Evolutionary conservation across 2,329 filamentous ascomycete species (phyloP).

Genomic region (Aurifilum marmelostoma): DNA sequence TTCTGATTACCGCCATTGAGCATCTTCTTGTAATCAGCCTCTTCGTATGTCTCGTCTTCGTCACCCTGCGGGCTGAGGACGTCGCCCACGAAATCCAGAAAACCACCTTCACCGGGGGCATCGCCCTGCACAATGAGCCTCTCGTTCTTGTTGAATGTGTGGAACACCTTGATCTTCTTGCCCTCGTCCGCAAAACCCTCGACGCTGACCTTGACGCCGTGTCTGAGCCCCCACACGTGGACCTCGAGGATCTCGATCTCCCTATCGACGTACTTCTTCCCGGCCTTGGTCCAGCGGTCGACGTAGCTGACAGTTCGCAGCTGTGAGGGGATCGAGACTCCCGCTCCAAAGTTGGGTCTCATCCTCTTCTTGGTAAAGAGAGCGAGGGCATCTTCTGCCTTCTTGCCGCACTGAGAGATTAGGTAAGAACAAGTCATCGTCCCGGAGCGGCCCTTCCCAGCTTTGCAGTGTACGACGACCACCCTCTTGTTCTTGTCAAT

Average conservation of each 20-base stretch:
- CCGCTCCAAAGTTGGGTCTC: conserved; percentile 84
- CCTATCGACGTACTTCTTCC: conserved; percentile 80
- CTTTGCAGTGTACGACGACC: conserved; percentile 94
- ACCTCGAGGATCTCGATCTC: conserved; percentile 85
- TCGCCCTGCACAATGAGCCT: conserved; percentile 67
- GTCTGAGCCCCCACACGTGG: conserved; percentile 84
- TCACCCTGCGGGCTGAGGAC: conserved; percentile 34
- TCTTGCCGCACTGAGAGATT: conserved; percentile 78
- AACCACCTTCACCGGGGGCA: conserved; percentile 51
- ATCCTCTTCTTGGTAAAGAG: conserved; percentile 81
- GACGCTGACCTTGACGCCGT: conserved; percentile 85
- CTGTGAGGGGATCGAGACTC: conserved; percentile 92
- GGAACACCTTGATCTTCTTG: conserved; percentile 80
- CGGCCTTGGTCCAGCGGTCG: conserved; percentile 76
- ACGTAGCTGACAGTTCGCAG: conserved; percentile 87
- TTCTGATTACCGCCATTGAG: conserved; percentile 13
- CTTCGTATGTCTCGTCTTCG: conserved; percentile 42
- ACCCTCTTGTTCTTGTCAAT: conserved; percentile 56
- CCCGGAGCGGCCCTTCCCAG: conserved; percentile 91
- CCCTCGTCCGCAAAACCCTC: conserved; percentile 89
- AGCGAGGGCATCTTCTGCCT: conserved; percentile 54
- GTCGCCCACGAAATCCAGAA: conserved; percentile 57
- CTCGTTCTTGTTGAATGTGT: conserved; percentile 77
- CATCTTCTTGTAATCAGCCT: conserved; percentile 33
- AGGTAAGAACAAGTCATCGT: conserved; percentile 87